Evolutionary conservation across 1,284 basidiomycete species (phyloP), one percentile per base, ranked within the genome.

Genomic region (Xerocomus alliaceus): DNA sequence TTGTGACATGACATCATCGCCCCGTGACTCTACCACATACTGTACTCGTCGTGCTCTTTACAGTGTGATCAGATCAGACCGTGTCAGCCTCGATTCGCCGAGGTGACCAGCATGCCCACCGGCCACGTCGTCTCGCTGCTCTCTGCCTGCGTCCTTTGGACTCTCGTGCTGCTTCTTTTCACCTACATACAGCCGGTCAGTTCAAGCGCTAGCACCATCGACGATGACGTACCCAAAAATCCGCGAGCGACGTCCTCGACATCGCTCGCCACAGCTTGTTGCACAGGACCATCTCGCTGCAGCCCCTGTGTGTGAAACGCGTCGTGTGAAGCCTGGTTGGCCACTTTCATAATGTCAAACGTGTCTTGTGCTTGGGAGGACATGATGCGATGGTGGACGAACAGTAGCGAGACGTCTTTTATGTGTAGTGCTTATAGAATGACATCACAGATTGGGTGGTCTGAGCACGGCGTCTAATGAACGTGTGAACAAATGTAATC

Each of bases 1-100:
- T n/a, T n/a, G n/a, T 53, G 46, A 42, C 44, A 46, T 60, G 58
- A 61, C 61, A 47, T 62, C 49, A 62, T 62, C 39, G 9, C 46
- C 26, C 28, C 22, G n/a, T n/a, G n/a, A n/a, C n/a, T n/a, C n/a
- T n/a, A n/a, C n/a, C n/a, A n/a, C n/a, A n/a, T n/a, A n/a, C n/a
- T n/a, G n/a, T n/a, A n/a, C n/a, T n/a, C n/a, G 35, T 46, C 44
- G 37, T 31, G 35, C 20, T 41, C 3, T 34, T 54, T 41, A 45
- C 26, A 34, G 54, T 7, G 54, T 47, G 54, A 58, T 58, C 22
- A 46, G 12, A 15, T 58, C 54, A 45, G 18, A n/a, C 29, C 18
- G 20, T 18, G 24, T n/a, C n/a, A 26, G 15, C 7, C 32, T 35
- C 35, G 35, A 35, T n/a, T n/a, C n/a, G 5, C 17, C 20, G 4